Percentiles rank a stretch among this genome's conserved stretches.
These are phyloP conservation scores for Chaetomiaceae sp. DNA, from an alignment of 2,329 filamentous ascomycete species.

Conservation along the genomic window DNA sequence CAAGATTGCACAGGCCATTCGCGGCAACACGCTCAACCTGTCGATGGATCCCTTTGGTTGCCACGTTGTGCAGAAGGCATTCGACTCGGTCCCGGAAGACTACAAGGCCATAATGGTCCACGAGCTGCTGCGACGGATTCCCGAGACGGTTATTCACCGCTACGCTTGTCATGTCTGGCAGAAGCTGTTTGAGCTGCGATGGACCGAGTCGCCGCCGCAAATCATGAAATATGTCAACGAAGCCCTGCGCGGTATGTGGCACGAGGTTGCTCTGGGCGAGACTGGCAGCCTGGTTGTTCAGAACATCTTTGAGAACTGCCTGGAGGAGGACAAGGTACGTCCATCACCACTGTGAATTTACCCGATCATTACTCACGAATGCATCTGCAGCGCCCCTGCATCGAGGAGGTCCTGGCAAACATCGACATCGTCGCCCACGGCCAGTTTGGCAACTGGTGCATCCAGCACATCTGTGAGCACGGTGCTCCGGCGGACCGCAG, in stretches of 20 bases:
- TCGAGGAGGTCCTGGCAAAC: conserved; percentile 90
- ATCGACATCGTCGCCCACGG: conserved; percentile 96
- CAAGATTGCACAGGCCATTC: conserved; percentile 89
- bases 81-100: conserved; percentile 94
- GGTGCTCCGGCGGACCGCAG: conserved; percentile 86
- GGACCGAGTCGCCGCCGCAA: conserved; percentile 89
- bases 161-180: conserved; percentile 99
- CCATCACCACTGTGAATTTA: not conserved
- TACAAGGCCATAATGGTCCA: conserved; percentile 99
- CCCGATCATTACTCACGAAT: not conserved
- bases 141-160: conserved; percentile 95
- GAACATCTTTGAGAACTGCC: conserved; percentile 98
- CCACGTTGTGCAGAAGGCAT: conserved; percentile 97
- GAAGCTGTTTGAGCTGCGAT: conserved; percentile 96
- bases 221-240: conserved; percentile 99
- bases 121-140: conserved; percentile 88
- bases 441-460: conserved; percentile 99
- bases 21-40: conserved; percentile 86
- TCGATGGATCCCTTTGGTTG: conserved; percentile 99
- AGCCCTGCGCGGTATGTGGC: conserved; percentile 93
- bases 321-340: conserved; percentile 93
- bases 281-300: conserved; percentile 97
- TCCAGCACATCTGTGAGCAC: conserved; percentile 98
- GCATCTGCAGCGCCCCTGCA: conserved; percentile 72
- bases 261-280: conserved; percentile 94